Base-by-base conservation (phyloP, 1,284 basidiomycete genomes). In the Cerrena zonata region DNA sequence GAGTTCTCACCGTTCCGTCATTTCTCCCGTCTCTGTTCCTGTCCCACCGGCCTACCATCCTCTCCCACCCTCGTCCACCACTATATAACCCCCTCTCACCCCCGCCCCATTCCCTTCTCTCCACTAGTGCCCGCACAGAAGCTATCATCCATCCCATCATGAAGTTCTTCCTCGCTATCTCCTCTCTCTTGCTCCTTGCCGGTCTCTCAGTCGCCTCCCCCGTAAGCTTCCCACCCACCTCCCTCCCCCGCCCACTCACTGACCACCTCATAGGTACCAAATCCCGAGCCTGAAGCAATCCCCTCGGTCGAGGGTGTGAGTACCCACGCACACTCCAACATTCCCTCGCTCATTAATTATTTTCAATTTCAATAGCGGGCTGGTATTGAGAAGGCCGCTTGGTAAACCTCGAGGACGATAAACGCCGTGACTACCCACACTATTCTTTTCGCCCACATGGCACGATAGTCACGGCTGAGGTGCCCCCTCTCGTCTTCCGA, bases 201-300 rank as follows among this genome's bases (percentile, higher is more conserved):
- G 45, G 53, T 44, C 27, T 66, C 43, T 57, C 52, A 50, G 52
- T 54, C 12, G 65, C 65, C 26, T 57, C 57, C 12, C 65, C 65
- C 19, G 65, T 66, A 26, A 53, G 57, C 54, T 25, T 34, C 30
- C 24, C 21, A 22, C 26, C 13, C 42, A 30, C n/a, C 18, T n/a
- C 7, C 19, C 30, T 13, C 19, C 11, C 27, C n/a, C 49, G 41
- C 45, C 45, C 34, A 12, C 1, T 11, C 41, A 24, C 42, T 40
- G 46, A 19, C 39, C 44, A 18, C 19, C 21, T 19, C 10, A 40
- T 22, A 40, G 39, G 39, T 19, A 18, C 39, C 39, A 15, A 40
- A 40, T 5, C 15, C 39, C 7, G 15, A 10, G 7, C 39, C 39
- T 18, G 39, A 10, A 40, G 5, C 10, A 10, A 34, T 34, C 30